A percentile compares a stretch with the other conserved stretches of the same genome.
Evolutionary conservation across 2,329 filamentous ascomycete species (phyloP).

Genomic region (Lasiodiplodia theobromae): DNA sequence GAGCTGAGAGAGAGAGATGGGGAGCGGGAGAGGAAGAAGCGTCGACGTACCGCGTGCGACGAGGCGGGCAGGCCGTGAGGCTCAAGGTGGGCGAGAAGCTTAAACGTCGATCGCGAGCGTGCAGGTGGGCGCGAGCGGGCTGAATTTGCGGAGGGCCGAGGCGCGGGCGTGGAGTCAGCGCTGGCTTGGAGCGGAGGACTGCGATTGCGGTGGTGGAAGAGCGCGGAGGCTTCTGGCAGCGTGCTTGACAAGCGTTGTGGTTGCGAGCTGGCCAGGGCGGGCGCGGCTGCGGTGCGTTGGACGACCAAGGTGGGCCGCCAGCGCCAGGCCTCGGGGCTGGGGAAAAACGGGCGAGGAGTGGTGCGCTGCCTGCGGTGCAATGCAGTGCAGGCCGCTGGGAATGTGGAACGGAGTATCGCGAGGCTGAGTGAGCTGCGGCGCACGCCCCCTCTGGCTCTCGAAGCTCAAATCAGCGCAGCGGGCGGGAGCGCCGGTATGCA

Average conservation of each 20-base stretch:
- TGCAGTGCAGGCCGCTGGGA: conserved; percentile 17
- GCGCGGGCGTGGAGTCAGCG: conserved; percentile 4
- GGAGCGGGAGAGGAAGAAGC: neutral
- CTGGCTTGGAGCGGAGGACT: neutral
- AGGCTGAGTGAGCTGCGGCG: conserved; percentile 21
- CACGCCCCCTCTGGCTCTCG: conserved; percentile 12
- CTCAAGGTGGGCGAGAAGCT: conserved; percentile 29
- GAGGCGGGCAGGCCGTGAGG: conserved; percentile 25
- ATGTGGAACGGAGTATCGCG: conserved; percentile 19
- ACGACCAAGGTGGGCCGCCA: conserved; percentile 12
- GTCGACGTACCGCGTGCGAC: conserved; percentile 29
- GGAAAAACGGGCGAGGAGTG: conserved; percentile 4
- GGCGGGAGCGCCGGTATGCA: conserved; percentile 27
- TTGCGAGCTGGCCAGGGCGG: conserved; percentile 24
- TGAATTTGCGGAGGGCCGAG: conserved; percentile 1
- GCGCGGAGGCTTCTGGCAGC: conserved; percentile 8
- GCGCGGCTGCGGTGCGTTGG: conserved; percentile 19
- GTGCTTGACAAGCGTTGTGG: conserved; percentile 4
- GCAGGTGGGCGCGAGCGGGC: conserved; percentile 8
- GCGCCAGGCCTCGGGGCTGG: conserved; percentile 17
- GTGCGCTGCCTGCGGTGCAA: conserved; percentile 21
- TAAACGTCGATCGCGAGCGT: conserved; percentile 30
- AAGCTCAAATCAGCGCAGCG: conserved; percentile 22
- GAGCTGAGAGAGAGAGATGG: neutral
- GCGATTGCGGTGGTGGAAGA: conserved; percentile 3